A percentile compares a stretch with the other conserved stretches of the same genome.
Conservation (phyloP, 495 filamentous ascomycete species). For the Aspergillus kassunensis region DNA sequence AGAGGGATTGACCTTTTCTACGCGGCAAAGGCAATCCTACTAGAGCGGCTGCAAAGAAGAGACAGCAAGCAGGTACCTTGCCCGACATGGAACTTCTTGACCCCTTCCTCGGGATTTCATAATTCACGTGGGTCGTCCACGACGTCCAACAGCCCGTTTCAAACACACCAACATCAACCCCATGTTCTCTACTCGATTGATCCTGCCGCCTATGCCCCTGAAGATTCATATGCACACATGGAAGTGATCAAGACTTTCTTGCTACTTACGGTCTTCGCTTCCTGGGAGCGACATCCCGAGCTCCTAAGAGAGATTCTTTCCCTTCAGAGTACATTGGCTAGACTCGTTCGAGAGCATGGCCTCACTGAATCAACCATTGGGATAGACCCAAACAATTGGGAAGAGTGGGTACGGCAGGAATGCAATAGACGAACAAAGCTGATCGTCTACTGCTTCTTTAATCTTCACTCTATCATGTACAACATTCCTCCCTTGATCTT, state of each 20-base stretch:
- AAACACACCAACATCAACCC: constrained; percentile 28
- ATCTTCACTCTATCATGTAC: constrained; percentile 52
- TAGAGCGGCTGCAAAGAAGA: constrained; percentile 44
- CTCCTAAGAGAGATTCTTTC: constrained; percentile 48
- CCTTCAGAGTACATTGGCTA: constrained; percentile 46
- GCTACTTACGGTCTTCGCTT: constrained; percentile 48
- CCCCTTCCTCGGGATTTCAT: constrained; percentile 34
- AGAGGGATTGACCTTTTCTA: constrained; percentile 68
- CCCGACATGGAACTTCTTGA: constrained; percentile 42
- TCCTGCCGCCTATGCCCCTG: constrained; percentile 33
- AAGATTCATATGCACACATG: constrained; percentile 49
- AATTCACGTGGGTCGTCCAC: constrained; percentile 40
- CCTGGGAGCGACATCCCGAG: constrained; percentile 51
- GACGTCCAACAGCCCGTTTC: constrained; percentile 39
- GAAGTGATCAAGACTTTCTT: constrained; percentile 48
- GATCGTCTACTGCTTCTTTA: constrained; percentile 53
- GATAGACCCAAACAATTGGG: constrained; percentile 42
- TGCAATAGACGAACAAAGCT: constrained; percentile 48
- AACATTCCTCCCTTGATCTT: constrained; percentile 51
- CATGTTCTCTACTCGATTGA: constrained; percentile 29
- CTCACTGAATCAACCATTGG: constrained; percentile 33
- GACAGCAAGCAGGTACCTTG: constrained; percentile 44
- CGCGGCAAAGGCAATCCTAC: constrained; percentile 49
- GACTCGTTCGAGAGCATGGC: constrained; percentile 47
- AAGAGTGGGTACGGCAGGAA: constrained; percentile 47